Evolutionary conservation across 495 filamentous ascomycete species (phyloP), one percentile per base, ranked within the genome.

Genomic region (Paragyromitra xinjiangensis): DNA sequence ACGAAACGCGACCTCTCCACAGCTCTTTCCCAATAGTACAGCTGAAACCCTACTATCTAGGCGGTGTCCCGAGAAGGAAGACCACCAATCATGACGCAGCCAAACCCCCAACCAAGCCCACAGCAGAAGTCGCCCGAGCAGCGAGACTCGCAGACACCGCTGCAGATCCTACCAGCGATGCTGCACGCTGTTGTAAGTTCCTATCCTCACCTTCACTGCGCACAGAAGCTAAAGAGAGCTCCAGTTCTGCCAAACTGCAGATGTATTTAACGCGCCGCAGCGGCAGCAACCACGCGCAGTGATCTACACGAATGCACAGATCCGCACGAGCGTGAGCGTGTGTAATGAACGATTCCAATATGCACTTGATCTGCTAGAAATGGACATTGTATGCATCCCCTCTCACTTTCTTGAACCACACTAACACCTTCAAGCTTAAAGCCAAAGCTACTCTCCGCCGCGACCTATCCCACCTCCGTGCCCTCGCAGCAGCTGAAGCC

Each of bases 191-290:
- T 81, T 26, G 80, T 81, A 71, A 61, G 73, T 45, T 34, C 34
- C 51, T 3, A 56, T 44, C 40, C 55, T n/a, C 34, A 26, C 55
- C 64, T 14, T n/a, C 37, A 34, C n/a, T 16, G 3, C 5, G n/a
- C 19, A 2, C 45, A 0, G 16, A 11, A 37, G 50, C 61, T 3
- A 44, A 48, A 2, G 14, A 3, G 8, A 2, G 11, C 6, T 6
- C 8, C n/a, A 81, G 80, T 81, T 81, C 64, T 74, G 69, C 64
- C 80, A 81, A 71, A 81, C 80, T 6, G 80, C 80, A 19, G 80
- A 81, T 9, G 80, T 81, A 24, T 81, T 81, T 65, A 81, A 81
- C 44, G 61, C 74, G 11, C 80, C 80, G 11, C 55, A 59, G 1
- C 56, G 79, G 2, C 73, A 78, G 61, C 79, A 81, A 37, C 73